Percentiles rank a stretch among this genome's conserved stretches.
phyloP scores from a whole-genome alignment of 2,329 filamentous ascomycete genomes.

The Purpureocillium lavendulum region DNA sequence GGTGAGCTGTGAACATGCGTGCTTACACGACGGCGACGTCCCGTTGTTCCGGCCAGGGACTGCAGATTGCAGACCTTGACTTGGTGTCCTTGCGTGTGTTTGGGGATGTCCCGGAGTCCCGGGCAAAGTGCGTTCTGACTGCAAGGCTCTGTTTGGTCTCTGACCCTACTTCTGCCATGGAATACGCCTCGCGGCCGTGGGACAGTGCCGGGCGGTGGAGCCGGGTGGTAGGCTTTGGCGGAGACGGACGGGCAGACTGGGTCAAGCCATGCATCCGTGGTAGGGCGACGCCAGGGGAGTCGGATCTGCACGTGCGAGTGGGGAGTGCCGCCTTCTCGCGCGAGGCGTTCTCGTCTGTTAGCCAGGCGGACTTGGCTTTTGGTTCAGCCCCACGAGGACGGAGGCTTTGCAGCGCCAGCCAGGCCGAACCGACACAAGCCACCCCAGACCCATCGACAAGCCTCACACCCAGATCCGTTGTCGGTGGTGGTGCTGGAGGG shows the following conservation, averaged over 20 bases:
- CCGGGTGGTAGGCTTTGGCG: too few species aligned
- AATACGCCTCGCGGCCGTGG: constrained; percentile 1
- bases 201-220: too few species aligned
- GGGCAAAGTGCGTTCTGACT: too few species aligned
- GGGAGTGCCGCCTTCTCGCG: background rate
- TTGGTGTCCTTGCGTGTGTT: too few species aligned
- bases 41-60: too few species aligned
- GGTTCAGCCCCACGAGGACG: background rate
- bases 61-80: too few species aligned
- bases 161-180: background rate
- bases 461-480: too few species aligned
- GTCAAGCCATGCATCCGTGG: too few species aligned
- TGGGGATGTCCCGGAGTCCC: background rate
- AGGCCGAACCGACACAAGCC: background rate
- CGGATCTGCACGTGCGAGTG: background rate
- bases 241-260: background rate
- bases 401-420: background rate
- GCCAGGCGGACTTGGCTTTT: background rate
- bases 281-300: background rate
- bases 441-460: too few species aligned
- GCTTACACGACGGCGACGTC: too few species aligned
- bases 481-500: too few species aligned
- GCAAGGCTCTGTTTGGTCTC: background rate
- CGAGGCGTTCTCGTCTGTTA: constrained; percentile 1
- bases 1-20: too few species aligned